Base-by-base conservation (phyloP, 1,284 basidiomycete genomes). In the Sutorius eximius region DNA sequence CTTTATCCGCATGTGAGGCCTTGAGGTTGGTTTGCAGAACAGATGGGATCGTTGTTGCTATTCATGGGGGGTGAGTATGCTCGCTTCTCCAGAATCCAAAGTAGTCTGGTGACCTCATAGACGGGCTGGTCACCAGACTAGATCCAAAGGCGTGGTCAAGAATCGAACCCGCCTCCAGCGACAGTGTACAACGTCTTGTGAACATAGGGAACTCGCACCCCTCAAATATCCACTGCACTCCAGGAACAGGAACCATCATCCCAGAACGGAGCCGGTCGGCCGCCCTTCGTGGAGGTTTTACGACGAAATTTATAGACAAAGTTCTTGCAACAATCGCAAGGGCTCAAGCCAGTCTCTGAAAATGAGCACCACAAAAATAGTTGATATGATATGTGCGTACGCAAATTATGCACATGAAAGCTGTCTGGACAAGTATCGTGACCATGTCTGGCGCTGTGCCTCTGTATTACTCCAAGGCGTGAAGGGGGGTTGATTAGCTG, bases 341-440 rank as follows among this genome's bases (percentile, higher is more conserved):
- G 12, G 16, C 24, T 24, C 18, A 41, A 27, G 27, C 30, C n/a
- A 1, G 27, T 27, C 24, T 27, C 29, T 11, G 16, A 45, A 32
- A 43, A 51, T 15, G 18, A 52, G 18, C 44, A 53, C 45, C 16
- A 32, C 24, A 45, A 30, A 55, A 46, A 22, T 42, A n/a, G 5
- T 51, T 47, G 43, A 27, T 47, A 56, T 53, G 49, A 57, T 34
- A 45, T 38, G 45, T 12, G 38, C 47, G 24, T 43, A 52, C 37
- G 45, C 48, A 41, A 46, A 51, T 52, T 66, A 66, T 67, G 49
- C 58, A 67, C 65, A 66, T 52, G 53, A 61, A 61, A 49, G 42
- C 20, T 46, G 48, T 34, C 29, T 29, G 33, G 15, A 22, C 49
- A 44, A 34, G 53, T 59, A 64, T 59, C 51, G 37, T 40, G 38